Evolutionary conservation across 208 protist species (phyloP).

Genomic region (Acanthamoeba polyphaga): DNA sequence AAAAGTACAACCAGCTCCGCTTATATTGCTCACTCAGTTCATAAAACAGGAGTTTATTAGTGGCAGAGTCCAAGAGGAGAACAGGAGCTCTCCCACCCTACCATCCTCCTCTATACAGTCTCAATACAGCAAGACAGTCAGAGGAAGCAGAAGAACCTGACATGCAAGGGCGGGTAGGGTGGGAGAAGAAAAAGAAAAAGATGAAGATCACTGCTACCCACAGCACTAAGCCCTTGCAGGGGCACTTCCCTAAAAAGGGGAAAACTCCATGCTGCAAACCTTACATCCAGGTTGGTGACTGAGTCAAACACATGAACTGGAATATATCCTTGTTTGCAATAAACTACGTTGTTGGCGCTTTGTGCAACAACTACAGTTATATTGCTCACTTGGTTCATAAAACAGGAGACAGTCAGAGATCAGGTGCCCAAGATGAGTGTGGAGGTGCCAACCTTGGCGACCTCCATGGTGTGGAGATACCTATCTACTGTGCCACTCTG

Average conservation of each 20-base stretch:
- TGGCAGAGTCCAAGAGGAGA: too few relatives aligned
- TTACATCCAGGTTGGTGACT: neutral
- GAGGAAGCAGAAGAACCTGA: too few relatives aligned
- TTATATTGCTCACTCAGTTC: too few relatives aligned
- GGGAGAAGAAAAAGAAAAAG: too few relatives aligned
- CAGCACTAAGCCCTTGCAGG: too few relatives aligned
- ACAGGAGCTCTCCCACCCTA: too few relatives aligned
- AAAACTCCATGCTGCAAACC: neutral
- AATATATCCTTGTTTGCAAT: neutral
- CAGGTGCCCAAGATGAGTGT: neutral
- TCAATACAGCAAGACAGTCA: too few relatives aligned
- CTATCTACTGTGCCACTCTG: slow-evolving; percentile 2
- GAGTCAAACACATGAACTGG: neutral
- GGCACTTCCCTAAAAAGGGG: neutral
- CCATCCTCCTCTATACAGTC: too few relatives aligned
- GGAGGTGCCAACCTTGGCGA: slow-evolving; percentile 8
- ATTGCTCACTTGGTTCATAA: neutral
- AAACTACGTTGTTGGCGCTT: neutral
- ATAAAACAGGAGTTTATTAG: too few relatives aligned
- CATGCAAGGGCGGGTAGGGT: too few relatives aligned
- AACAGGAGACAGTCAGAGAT: slow-evolving; percentile 4
- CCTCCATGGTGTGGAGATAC: neutral
- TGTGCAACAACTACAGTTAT: neutral
- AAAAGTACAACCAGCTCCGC: too few relatives aligned
- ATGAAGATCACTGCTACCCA: too few relatives aligned